Evolutionary conservation across 805 yeast genomes (phyloP).

Genomic region (Nakazawaea holstii): DNA sequence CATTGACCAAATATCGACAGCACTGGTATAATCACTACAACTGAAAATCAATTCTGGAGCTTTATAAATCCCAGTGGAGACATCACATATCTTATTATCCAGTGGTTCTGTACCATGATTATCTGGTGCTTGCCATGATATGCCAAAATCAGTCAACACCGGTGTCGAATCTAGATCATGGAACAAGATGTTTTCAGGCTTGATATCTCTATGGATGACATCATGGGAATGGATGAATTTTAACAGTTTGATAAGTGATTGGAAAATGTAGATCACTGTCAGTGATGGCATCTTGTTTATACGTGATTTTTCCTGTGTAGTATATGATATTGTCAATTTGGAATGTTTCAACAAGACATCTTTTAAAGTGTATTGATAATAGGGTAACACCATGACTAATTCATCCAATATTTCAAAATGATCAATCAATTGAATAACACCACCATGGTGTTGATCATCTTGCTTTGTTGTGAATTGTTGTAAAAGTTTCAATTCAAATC

Average conservation of each 20-base stretch:
- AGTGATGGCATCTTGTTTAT: slow-evolving; percentile 14
- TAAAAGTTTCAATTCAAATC: slow-evolving; percentile 38
- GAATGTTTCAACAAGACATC: slow-evolving; percentile 27
- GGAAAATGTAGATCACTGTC: slow-evolving; percentile 26
- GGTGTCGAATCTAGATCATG: slow-evolving; percentile 22
- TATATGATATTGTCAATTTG: slow-evolving; percentile 18
- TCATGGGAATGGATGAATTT: slow-evolving; percentile 64
- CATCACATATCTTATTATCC: slow-evolving; percentile 42
- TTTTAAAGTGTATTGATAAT: slow-evolving; percentile 29
- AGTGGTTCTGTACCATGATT: slow-evolving; percentile 67
- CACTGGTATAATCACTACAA: slow-evolving; percentile 42
- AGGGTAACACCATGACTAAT: slow-evolving; percentile 37
- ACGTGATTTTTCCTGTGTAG: slow-evolving; percentile 8
- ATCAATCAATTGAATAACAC: slow-evolving; percentile 15
- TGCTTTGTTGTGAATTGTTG: slow-evolving; percentile 11
- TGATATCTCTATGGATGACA: slow-evolving; percentile 67
- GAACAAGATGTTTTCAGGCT: slow-evolving; percentile 58
- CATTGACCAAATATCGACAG: slow-evolving; percentile 67
- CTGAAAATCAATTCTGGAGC: slow-evolving; percentile 74
- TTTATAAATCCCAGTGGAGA: slow-evolving; percentile 62
- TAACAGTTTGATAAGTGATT: slow-evolving; percentile 40
- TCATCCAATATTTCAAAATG: slow-evolving; percentile 22
- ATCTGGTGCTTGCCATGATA: slow-evolving; percentile 31
- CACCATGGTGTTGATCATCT: background rate
- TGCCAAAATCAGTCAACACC: slow-evolving; percentile 37